Base-by-base conservation (phyloP, 1,139 yeast genomes). In the Suhomyces anneliseae region DNA sequence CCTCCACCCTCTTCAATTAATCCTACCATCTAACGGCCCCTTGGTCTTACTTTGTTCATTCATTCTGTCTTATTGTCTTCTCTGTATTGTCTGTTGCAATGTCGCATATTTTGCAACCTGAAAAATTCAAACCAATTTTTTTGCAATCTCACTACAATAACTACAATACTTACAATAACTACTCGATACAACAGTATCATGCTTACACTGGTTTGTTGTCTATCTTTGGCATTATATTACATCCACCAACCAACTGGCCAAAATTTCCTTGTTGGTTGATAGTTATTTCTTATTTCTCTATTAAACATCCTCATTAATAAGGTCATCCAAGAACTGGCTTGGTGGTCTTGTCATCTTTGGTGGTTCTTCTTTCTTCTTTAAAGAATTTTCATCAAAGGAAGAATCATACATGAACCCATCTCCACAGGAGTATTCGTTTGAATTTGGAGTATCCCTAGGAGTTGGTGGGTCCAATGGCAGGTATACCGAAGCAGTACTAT, bases 261-360 rank as follows among this genome's bases (percentile, higher is more conserved):
- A 29, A 7, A 11, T 4, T 19, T 6, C 7, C 32, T 29, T 11
- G 4, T 7, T 29, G 32, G 32, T 29, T 29, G 32, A 19, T 19
- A 19, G 24, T 19, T 19, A 19, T 19, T 19, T 19, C 6, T 19
- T 19, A 32, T 32, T n/a, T 32, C 11, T 34, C 19, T 34, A 34
- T 34, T 34, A 34, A 8, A 34, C 32, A 29, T 29, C 32, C n/a
- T 44, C 52, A 42, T 57, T 53, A 27, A 60, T 48, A 32, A 61
- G 57, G 40, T 68, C 70, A 36, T 69, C 70, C 47, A 69, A 59
- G 43, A 59, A 59, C 49, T 65, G 62, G 49, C 70, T 66, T 11
- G 74, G 74, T 0, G 72, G 70, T 46, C 72, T 50, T 32, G 50
- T 50, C 36, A 44, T 19, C 15, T 27, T 47, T 34, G 52, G 48